Evolutionary conservation across 768 basidiomycete genomes (phyloP), one percentile per base, ranked within the genome.

Genomic region (Lactifluus hygrophoroides): DNA sequence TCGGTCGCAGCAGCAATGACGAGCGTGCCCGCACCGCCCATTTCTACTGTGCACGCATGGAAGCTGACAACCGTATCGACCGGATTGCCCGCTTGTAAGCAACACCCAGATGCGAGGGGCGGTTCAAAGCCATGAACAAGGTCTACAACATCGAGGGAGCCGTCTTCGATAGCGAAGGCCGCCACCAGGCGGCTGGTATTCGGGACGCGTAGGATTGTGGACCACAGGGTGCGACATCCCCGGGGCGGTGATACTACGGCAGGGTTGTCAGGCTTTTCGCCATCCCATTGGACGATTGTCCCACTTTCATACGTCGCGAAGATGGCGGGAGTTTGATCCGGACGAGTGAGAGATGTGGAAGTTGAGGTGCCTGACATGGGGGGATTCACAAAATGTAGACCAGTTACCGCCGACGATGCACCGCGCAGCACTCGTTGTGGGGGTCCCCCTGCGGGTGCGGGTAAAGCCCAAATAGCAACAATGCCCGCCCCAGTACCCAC

Each of bases 401-500:
- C 78, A 11, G 66, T 64, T 16, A 78, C 76, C 25, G 85, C 77
- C 6, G 75, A 77, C 14, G 77, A 76, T n/a, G 72, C 74, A 21
- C 73, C 51, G 71, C 72, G 51, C 74, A 69, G 4, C 69, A 58
- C 65, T 42, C 84, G 69, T 42, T 77, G 73, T 6, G 77, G 75
- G 69, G 19, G 71, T 64, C 32, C 67, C 70, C 42, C 74, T 66
- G 27, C 67, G 65, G 43, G 71, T 74, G 51, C 73, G 6, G 72
- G 71, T 50, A 89, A 69, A n/a, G 70, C 71, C 83, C 83, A 93
- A 14, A 85, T 71, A 37, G 78, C 78, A 51, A 93, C 76, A 3
- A 77, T 67, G 1, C 92, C 91, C 0, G 77, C 75, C 14, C 78
- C 76, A 14, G 88, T 90, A 6, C 90, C 90, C 16, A 85, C 82